Percentiles rank a stretch among this genome's conserved stretches.
phyloP scores from a whole-genome alignment of 2,329 filamentous ascomycete species.

The Dothiorella sarmentorum region DNA sequence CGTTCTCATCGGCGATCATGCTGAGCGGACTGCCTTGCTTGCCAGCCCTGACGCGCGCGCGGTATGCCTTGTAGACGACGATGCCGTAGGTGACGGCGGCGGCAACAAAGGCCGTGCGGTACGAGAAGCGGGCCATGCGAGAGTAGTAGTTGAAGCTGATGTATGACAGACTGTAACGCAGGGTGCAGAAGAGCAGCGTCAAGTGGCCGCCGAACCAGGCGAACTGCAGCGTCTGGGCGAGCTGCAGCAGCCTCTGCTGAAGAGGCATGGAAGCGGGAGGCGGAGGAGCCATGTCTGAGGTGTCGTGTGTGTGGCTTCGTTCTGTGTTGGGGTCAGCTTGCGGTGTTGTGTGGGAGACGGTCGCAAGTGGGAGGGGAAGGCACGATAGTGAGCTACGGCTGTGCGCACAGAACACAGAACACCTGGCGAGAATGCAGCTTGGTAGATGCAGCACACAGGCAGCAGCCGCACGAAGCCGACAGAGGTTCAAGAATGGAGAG shows the following conservation, averaged over 20 bases:
- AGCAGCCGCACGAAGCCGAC: not conserved
- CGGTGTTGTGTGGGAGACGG: not conserved
- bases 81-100: slow-evolving; percentile 94
- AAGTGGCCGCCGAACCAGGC: slow-evolving; percentile 70
- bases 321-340: slow-evolving; percentile 11
- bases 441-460: slow-evolving; percentile 18
- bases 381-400: slow-evolving; percentile 2
- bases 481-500: not conserved
- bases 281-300: slow-evolving; percentile 66
- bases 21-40: slow-evolving; percentile 62
- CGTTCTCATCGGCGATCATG: slow-evolving; percentile 85
- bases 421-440: slow-evolving; percentile 32
- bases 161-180: slow-evolving; percentile 82
- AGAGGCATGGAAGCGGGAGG: slow-evolving; percentile 67
- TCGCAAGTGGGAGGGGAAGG: not conserved
- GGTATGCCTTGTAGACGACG: slow-evolving; percentile 96
- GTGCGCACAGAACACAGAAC: slow-evolving; percentile 18
- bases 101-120: slow-evolving; percentile 85
- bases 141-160: slow-evolving; percentile 84
- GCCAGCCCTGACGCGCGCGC: slow-evolving; percentile 74
- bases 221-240: slow-evolving; percentile 93
- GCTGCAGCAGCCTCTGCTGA: slow-evolving; percentile 67
- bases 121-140: slow-evolving; percentile 73
- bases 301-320: slow-evolving; percentile 26
- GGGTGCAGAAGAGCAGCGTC: slow-evolving; percentile 74